Percentiles rank a stretch among this genome's conserved stretches.
These are phyloP conservation scores for Xerocomus amazonicus DNA, from an alignment of 1,284 basidiomycete species.

Conservation along the genomic window DNA sequence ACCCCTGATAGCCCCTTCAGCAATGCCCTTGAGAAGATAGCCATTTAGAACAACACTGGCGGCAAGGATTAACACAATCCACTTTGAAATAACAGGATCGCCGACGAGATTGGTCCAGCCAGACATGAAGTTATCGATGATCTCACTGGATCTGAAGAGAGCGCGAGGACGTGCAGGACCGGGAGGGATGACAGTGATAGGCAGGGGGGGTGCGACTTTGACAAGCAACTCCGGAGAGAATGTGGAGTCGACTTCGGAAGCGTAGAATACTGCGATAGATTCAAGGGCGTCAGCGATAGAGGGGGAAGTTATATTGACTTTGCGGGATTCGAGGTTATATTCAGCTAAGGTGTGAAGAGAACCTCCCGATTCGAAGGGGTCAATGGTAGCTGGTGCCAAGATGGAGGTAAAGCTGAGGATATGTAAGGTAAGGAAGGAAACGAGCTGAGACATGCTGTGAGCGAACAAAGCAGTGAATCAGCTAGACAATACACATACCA, in stretches of 20 bases:
- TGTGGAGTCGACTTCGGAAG: slow-evolving; percentile 25
- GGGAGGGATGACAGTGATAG: slow-evolving; percentile 50
- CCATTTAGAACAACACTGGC: slow-evolving; percentile 92
- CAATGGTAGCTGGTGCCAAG: slow-evolving; percentile 58
- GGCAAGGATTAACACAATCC: slow-evolving; percentile 88
- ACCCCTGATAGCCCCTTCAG: slow-evolving; percentile 41
- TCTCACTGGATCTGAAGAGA: slow-evolving; percentile 30
- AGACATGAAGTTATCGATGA: slow-evolving; percentile 85
- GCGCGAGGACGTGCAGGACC: slow-evolving; percentile 22
- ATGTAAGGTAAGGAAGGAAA: slow-evolving; percentile 85
- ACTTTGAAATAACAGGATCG: slow-evolving; percentile 93
- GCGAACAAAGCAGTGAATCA: neutral
- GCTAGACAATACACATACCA: slow-evolving; percentile 46
- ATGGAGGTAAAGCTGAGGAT: slow-evolving; percentile 93
- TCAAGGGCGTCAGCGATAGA: slow-evolving; percentile 60
- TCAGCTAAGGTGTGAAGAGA: slow-evolving; percentile 19
- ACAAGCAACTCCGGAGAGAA: slow-evolving; percentile 54
- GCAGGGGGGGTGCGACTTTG: slow-evolving; percentile 66
- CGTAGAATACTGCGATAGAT: slow-evolving; percentile 46
- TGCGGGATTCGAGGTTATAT: slow-evolving; percentile 39
- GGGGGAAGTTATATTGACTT: slow-evolving; percentile 62
- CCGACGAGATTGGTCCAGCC: slow-evolving; percentile 95
- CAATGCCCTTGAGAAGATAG: slow-evolving; percentile 85
- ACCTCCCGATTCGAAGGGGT: slow-evolving; percentile 22
- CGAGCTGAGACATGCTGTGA: slow-evolving; percentile 49